A percentile compares a stretch with the other conserved stretches of the same genome.
These are phyloP conservation scores for Ceriops zippeliana DNA, from an alignment of 345 rosid genomes.

Conservation along the genomic window DNA sequence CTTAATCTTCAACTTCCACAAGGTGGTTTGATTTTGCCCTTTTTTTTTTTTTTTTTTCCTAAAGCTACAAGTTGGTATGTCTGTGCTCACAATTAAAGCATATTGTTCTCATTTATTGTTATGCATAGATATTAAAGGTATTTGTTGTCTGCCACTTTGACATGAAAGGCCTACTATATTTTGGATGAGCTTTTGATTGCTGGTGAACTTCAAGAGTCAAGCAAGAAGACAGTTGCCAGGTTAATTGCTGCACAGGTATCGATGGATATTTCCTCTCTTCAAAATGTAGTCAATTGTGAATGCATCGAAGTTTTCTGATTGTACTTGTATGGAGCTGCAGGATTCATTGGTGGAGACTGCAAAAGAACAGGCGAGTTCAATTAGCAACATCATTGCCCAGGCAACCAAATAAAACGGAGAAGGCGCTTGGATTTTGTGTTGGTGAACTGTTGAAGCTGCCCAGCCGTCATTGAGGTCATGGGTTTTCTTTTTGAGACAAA, in stretches of 20 bases:
- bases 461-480: not conserved
- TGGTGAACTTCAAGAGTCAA: conserved; percentile 93
- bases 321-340: conserved; percentile 25
- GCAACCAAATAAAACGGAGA: conserved; percentile 62
- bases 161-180: conserved; percentile 73
- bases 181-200: conserved; percentile 90
- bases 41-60: not conserved
- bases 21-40: conserved; percentile 37
- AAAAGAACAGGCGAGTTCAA: conserved; percentile 84
- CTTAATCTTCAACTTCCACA: conserved; percentile 92
- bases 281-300: not conserved
- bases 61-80: not conserved
- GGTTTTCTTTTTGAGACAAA: too few relatives aligned
- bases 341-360: conserved; percentile 94
- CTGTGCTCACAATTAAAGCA: not conserved
- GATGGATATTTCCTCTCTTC: not conserved
- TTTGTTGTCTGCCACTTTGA: conserved; percentile 18
- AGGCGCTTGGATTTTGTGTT: not conserved
- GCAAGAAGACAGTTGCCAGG: conserved; percentile 91
- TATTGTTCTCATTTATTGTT: not conserved
- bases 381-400: conserved; percentile 87
- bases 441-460: not conserved
- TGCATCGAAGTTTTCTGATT: not conserved
- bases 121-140: not conserved
- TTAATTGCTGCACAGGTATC: conserved; percentile 80